phyloP scores from a whole-genome alignment of 2,329 filamentous ascomycete species.

The Beauveria medogensis region DNA sequence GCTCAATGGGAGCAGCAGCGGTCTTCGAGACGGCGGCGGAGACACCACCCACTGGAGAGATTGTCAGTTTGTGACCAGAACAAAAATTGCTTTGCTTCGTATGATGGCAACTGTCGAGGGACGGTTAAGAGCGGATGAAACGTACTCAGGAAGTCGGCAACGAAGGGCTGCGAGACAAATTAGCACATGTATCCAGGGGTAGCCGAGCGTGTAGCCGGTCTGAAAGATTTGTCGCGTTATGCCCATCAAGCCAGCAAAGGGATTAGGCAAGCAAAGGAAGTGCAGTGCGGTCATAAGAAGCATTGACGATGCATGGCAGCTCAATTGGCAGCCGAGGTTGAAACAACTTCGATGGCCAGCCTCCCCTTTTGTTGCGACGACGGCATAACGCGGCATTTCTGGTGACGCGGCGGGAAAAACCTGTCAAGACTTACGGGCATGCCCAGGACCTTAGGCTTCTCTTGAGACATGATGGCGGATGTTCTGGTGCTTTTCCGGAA shows the following conservation, averaged over 20 bases:
- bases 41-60: constrained; percentile 87
- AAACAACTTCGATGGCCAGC: background rate
- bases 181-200: constrained; percentile 21
- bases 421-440: constrained; percentile 51
- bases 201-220: constrained; percentile 1
- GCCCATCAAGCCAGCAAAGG: background rate
- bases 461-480: constrained; percentile 44
- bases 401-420: constrained; percentile 9
- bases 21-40: constrained; percentile 99
- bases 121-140: constrained; percentile 25
- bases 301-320: constrained; percentile 11
- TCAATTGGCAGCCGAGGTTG: constrained; percentile 15
- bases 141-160: constrained; percentile 99
- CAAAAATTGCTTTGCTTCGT: background rate
- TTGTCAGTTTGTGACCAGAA: constrained; percentile 15
- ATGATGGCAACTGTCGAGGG: background rate
- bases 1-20: constrained; percentile 98
- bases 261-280: background rate
- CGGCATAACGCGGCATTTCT: constrained; percentile 22
- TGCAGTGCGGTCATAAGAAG: background rate
- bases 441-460: constrained; percentile 54
- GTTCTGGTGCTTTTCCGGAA: constrained; percentile 32
- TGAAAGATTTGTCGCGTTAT: constrained; percentile 11
- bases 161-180: constrained; percentile 63
- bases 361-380: constrained; percentile 15